These are phyloP conservation scores for Trichosporon sp. DNA, from an alignment of 1,284 basidiomycete species.

Conservation along the genomic window DNA sequence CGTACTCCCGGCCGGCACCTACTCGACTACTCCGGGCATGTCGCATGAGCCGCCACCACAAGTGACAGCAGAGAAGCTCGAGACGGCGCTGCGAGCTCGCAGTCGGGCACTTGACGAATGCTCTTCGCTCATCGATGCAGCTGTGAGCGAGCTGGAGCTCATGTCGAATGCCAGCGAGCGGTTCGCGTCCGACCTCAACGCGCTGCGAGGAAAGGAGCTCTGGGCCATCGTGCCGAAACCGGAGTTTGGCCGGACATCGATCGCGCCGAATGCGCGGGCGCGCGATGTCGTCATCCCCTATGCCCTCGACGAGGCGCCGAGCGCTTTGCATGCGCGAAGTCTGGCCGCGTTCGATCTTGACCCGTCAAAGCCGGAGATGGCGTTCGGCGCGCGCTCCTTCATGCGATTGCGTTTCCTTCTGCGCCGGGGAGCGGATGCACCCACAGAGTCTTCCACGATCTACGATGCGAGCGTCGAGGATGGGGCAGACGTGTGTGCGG, in stretches of 20 bases:
- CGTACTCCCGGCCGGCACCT: constrained; percentile 33
- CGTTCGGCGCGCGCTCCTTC: constrained; percentile 33
- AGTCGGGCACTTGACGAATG: constrained; percentile 38
- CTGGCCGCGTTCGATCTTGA: constrained; percentile 44
- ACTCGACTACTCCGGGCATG: constrained; percentile 17
- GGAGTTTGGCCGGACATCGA: constrained; percentile 30
- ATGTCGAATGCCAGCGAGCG: constrained; percentile 31
- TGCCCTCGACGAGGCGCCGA: constrained; percentile 42
- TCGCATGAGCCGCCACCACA: constrained; percentile 9
- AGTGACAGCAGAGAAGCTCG: constrained; percentile 25
- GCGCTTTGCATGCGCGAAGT: constrained; percentile 24
- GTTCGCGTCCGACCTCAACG: constrained; percentile 32
- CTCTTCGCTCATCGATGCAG: constrained; percentile 36
- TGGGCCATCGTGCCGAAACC: constrained; percentile 43
- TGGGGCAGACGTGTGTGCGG: not conserved
- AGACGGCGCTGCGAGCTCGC: constrained; percentile 33
- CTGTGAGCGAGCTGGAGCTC: constrained; percentile 36
- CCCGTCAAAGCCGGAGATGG: constrained; percentile 30
- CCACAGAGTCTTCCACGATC: not conserved
- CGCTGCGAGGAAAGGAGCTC: constrained; percentile 29
- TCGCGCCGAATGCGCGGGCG: constrained; percentile 17
- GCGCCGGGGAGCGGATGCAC: not conserved
- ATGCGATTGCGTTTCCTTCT: constrained; percentile 28
- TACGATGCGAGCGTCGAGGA: constrained; percentile 13
- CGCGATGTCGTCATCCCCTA: constrained; percentile 47